phyloP scores from a whole-genome alignment of 2,329 filamentous ascomycete species.

The Zasmidium cellare region DNA sequence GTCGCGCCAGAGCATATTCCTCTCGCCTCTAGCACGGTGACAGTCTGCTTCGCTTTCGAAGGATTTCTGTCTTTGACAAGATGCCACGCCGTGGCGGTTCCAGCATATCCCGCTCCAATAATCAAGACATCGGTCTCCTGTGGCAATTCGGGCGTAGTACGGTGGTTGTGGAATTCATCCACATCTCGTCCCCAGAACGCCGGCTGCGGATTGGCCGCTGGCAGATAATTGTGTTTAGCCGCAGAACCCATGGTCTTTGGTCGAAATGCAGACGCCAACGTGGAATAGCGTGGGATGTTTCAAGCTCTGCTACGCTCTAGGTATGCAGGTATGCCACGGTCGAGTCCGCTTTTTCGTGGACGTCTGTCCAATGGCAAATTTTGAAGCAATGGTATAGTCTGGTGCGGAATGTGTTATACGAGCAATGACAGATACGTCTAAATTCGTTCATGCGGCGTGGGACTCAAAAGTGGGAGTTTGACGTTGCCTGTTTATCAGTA shows the following conservation, averaged over 20 bases:
- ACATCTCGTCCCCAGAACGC: constrained; percentile 42
- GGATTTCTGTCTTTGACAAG: constrained; percentile 7
- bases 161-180: constrained; percentile 51
- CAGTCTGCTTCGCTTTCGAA: constrained; percentile 4
- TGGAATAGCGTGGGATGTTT: constrained; percentile 4
- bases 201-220: constrained; percentile 3
- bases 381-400: no score
- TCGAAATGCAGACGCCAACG: not conserved
- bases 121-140: constrained; percentile 29
- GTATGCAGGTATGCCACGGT: constrained; percentile 1
- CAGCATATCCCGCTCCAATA: constrained; percentile 15
- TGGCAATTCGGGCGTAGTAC: constrained; percentile 63
- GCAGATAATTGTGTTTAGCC: constrained; percentile 7
- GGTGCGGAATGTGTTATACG: no score
- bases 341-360: not conserved
- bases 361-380: no score
- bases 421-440: no score
- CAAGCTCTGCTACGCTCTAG: not conserved
- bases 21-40: constrained; percentile 16
- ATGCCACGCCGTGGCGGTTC: constrained; percentile 14
- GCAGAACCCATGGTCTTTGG: constrained; percentile 6
- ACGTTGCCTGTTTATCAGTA: no score
- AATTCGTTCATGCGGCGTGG: no score
- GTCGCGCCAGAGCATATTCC: constrained; percentile 14
- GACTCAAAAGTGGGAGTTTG: no score